Evolutionary conservation across 768 basidiomycete species (phyloP).

Genomic region (Tylopilus felleus): DNA sequence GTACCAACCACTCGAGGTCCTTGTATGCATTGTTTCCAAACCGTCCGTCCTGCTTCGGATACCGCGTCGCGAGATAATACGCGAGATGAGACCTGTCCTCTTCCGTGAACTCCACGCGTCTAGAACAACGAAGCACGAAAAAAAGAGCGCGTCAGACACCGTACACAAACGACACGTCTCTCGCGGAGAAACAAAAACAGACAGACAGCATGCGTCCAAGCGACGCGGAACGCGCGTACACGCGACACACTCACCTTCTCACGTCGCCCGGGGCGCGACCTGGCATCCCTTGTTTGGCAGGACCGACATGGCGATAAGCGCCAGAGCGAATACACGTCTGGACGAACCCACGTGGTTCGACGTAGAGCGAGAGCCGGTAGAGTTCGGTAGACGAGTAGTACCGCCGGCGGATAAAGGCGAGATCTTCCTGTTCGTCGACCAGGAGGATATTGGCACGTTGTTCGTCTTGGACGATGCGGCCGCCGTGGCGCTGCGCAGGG

Average conservation of each 20-base stretch:
- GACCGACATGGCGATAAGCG: conserved; percentile 11
- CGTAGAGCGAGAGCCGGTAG: conserved; percentile 16
- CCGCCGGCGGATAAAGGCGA: conserved; percentile 22
- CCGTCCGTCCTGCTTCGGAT: conserved; percentile 42
- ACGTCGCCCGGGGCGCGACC: conserved; percentile 6
- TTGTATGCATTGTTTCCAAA: conserved; percentile 47
- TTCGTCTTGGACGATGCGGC: conserved; percentile 16
- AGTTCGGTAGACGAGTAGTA: conserved; percentile 23
- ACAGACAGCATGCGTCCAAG: not conserved
- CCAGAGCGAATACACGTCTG: conserved; percentile 15
- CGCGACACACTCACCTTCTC: conserved; percentile 9
- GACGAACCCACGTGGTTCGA: conserved; percentile 29
- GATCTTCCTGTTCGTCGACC: conserved; percentile 28
- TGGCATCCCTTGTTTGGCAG: conserved; percentile 19
- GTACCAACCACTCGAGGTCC: conserved; percentile 46
- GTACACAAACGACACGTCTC: too few relatives aligned
- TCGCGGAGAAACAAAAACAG: not conserved
- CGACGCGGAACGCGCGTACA: not conserved
- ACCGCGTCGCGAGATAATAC: conserved; percentile 47
- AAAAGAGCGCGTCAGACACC: not conserved
- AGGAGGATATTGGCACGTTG: conserved; percentile 23
- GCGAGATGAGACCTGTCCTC: conserved; percentile 43
- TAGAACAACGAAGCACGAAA: not conserved
- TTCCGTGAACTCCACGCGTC: conserved; percentile 32
- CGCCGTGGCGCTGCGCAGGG: conserved; percentile 19